Conservation (phyloP, 1,284 basidiomycete genomes). For the Cronartium quercuum region DNA sequence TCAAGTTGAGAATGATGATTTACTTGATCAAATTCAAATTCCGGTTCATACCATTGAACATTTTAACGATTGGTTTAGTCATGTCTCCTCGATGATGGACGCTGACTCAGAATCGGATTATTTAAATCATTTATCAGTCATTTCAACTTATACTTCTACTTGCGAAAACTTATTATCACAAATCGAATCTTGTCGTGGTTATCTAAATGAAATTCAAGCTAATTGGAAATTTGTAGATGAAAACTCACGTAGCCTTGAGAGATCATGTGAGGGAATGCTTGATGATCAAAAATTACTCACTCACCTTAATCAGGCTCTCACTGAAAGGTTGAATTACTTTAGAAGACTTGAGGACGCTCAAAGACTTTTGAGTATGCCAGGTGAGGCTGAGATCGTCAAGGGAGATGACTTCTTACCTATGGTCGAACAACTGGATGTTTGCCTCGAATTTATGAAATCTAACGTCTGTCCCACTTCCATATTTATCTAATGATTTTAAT, state of each 20-base stretch:
- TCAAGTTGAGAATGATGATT: constrained; percentile 49
- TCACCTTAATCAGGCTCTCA: constrained; percentile 69
- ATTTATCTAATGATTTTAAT: background rate
- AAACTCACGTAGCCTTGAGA: constrained; percentile 73
- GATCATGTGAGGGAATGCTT: constrained; percentile 77
- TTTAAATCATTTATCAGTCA: constrained; percentile 67
- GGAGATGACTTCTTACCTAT: constrained; percentile 83
- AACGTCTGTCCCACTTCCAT: constrained; percentile 60
- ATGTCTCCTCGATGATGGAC: constrained; percentile 76
- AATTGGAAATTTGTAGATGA: constrained; percentile 80
- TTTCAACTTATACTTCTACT: constrained; percentile 65
- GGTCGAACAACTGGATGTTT: constrained; percentile 85
- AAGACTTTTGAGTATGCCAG: constrained; percentile 82
- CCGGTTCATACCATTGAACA: constrained; percentile 80
- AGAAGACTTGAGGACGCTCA: constrained; percentile 82
- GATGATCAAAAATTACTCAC: constrained; percentile 78
- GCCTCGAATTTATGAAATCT: constrained; percentile 74
- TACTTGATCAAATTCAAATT: constrained; percentile 61
- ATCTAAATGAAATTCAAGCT: constrained; percentile 72
- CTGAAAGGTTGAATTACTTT: constrained; percentile 74
- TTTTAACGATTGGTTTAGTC: constrained; percentile 87
- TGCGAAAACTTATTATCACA: constrained; percentile 65
- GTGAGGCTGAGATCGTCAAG: constrained; percentile 71
- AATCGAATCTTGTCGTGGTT: constrained; percentile 64
- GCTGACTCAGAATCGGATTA: constrained; percentile 87